A percentile compares a stretch with the other conserved stretches of the same genome.
Conservation (phyloP, 176 grass and related monocot species). For the Cenchrus fungigraminus region DNA sequence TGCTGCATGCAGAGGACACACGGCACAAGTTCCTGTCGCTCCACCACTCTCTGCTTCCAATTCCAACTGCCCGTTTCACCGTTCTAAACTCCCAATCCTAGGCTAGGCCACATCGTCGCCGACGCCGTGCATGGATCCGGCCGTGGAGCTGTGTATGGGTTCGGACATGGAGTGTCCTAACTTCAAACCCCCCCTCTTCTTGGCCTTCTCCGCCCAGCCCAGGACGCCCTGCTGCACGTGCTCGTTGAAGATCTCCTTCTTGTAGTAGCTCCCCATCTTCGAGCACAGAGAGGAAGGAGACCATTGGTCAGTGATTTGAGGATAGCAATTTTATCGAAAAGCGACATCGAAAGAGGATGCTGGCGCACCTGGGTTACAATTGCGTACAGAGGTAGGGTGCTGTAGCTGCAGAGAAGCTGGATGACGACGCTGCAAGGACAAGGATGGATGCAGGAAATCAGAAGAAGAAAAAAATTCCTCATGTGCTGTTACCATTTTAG, state of each 20-base stretch:
- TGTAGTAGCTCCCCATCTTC: constrained; percentile 88
- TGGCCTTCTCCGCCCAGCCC: constrained; percentile 72
- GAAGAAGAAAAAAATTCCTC: background rate
- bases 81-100: constrained; percentile 22
- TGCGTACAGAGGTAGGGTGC: constrained; percentile 86
- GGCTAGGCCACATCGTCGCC: background rate
- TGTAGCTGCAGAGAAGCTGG: constrained; percentile 90
- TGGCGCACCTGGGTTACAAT: constrained; percentile 78
- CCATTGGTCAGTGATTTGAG: constrained; percentile 3
- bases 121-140: background rate
- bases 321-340: background rate
- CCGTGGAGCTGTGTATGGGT: background rate
- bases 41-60: constrained; percentile 2
- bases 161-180: background rate
- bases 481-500: background rate
- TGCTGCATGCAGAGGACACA: background rate
- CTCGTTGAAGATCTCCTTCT: constrained; percentile 87
- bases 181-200: constrained; percentile 40
- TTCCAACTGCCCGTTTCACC: background rate
- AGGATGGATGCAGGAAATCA: background rate
- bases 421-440: constrained; percentile 58
- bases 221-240: constrained; percentile 73
- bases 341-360: background rate
- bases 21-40: background rate
- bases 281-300: background rate